These are phyloP conservation scores for Colletotrichum noveboracense DNA, from an alignment of 2,329 filamentous ascomycete species.

Conservation along the genomic window DNA sequence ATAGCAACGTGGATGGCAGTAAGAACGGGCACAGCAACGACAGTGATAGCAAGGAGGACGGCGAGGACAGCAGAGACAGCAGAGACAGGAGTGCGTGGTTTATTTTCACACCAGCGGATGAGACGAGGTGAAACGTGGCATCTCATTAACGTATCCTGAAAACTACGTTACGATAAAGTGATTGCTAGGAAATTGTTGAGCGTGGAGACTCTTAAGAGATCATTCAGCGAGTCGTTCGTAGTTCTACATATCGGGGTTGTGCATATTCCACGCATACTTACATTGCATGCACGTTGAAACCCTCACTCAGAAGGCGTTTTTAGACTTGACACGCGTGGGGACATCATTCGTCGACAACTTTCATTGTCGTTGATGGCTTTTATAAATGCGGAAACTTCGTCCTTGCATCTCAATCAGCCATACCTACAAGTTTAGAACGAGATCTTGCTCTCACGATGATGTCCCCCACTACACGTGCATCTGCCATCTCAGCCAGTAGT, in stretches of 20 bases:
- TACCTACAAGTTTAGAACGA: not conserved
- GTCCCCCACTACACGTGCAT: not conserved
- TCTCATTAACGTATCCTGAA: not conserved
- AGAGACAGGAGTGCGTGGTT: not conserved
- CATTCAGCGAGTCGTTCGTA: not conserved
- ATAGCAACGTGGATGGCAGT: not conserved
- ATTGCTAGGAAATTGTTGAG: not conserved
- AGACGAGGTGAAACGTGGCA: not conserved
- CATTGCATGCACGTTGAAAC: not conserved
- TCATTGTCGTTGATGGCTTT: not conserved
- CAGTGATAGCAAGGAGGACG: not conserved
- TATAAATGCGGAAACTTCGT: not conserved
- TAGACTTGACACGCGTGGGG: not conserved
- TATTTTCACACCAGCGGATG: not conserved
- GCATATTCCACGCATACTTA: not conserved
- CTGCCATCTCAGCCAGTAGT: not conserved
- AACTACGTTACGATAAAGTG: not conserved
- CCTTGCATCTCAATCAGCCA: not conserved
- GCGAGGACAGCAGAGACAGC: not conserved
- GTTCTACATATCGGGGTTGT: not conserved
- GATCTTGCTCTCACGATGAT: not conserved
- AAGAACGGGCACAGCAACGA: no score
- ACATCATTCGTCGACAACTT: not conserved
- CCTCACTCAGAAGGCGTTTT: not conserved
- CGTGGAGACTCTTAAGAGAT: not conserved